phyloP scores from a whole-genome alignment of 73 alveolate genomes.

The Paramecium primaurelia region DNA sequence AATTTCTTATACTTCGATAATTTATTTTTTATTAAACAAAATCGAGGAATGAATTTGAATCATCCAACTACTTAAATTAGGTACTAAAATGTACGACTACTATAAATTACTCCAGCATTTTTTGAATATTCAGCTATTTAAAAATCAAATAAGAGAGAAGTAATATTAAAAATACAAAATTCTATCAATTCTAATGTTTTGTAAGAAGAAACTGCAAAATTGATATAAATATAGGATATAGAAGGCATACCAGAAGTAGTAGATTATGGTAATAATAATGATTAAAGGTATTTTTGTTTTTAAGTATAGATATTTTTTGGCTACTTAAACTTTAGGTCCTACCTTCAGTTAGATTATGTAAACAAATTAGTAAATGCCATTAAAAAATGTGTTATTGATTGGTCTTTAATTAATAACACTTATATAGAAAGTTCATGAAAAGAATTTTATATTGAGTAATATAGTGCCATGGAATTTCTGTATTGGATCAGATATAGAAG shows the following conservation, averaged over 20 bases:
- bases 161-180: background rate
- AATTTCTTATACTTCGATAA: background rate
- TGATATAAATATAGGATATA: background rate
- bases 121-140: background rate
- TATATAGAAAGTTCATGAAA: background rate
- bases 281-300: background rate
- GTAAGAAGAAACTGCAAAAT: background rate
- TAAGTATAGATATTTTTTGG: background rate
- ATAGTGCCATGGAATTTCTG: background rate
- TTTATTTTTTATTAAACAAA: background rate
- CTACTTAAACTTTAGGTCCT: background rate
- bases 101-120: background rate
- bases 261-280: background rate
- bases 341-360: background rate
- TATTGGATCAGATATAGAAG: background rate
- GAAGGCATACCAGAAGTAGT: background rate
- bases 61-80: background rate
- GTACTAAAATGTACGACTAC: background rate
- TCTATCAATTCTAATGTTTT: background rate
- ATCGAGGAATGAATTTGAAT: background rate
- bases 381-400: background rate
- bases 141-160: background rate
- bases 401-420: background rate
- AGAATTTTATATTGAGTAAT: background rate
- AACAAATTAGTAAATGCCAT: background rate